A percentile compares a stretch with the other conserved stretches of the same genome.
These are phyloP conservation scores for Kalmanozyma brasiliensis DNA, from an alignment of 1,284 basidiomycete genomes.

Conservation along the genomic window DNA sequence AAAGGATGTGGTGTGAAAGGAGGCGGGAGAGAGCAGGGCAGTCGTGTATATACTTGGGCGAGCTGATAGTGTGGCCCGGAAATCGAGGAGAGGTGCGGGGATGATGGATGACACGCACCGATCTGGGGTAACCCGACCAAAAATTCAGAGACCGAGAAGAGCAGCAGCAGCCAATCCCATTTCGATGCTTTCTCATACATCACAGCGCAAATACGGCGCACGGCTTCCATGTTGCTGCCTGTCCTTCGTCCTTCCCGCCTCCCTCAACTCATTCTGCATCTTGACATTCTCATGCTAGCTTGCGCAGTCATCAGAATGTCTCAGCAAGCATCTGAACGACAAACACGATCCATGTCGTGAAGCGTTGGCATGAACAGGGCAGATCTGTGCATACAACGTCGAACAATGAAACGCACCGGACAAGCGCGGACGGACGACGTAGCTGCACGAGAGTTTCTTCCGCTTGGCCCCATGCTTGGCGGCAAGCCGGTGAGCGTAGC, in stretches of 20 bases:
- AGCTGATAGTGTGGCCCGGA: too few relatives aligned
- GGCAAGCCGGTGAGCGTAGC: too few relatives aligned
- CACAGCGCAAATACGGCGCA: constrained; percentile 20
- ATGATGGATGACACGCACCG: background rate
- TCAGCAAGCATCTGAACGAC: too few relatives aligned
- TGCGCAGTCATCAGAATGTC: too few relatives aligned
- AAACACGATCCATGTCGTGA: too few relatives aligned
- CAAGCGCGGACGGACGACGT: constrained; percentile 13
- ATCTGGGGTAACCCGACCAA: background rate
- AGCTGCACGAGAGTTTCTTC: constrained; percentile 8
- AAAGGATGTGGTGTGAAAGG: background rate
- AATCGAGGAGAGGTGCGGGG: too few relatives aligned
- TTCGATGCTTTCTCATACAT: constrained; percentile 2
- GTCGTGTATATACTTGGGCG: constrained; percentile 5
- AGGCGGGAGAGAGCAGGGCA: background rate
- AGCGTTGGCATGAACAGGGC: too few relatives aligned
- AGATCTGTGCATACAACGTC: too few relatives aligned
- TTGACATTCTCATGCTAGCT: too few relatives aligned
- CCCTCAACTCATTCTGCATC: background rate
- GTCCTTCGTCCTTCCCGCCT: background rate
- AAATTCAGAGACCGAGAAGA: background rate
- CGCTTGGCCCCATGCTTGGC: constrained; percentile 10
- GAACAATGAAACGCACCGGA: constrained; percentile 8
- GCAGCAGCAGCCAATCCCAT: constrained; percentile 12
- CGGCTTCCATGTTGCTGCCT: too few relatives aligned